phyloP scores from a whole-genome alignment of 805 yeast genomes.

The Kodamaea lidongshanica region DNA sequence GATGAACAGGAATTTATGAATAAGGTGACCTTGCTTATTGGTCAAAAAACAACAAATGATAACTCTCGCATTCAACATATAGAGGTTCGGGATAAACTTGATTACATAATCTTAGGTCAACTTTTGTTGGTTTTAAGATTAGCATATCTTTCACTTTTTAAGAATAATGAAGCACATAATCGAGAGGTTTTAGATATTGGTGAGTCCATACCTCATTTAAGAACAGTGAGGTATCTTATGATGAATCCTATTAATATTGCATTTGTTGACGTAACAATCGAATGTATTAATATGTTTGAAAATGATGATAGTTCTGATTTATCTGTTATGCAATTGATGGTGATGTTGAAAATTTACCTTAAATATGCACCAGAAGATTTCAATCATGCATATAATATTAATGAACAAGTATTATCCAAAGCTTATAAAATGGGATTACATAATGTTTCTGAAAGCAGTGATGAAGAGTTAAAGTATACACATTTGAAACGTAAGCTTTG shows the following conservation, averaged over 20 bases:
- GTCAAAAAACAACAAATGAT: conserved; percentile 7
- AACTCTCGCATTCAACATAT: conserved; percentile 23
- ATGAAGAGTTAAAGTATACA: conserved; percentile 7
- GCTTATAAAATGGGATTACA: conserved; percentile 17
- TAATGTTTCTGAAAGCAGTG: conserved; percentile 13
- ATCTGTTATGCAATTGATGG: conserved; percentile 15
- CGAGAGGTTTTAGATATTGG: conserved; percentile 9
- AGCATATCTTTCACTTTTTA: conserved; percentile 29
- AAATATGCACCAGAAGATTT: conserved; percentile 13
- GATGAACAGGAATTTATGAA: conserved; percentile 17
- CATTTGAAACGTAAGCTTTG: conserved; percentile 9
- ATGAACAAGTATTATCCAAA: conserved; percentile 11
- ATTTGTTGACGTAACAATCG: conserved; percentile 12
- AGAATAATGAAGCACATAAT: conserved; percentile 7
- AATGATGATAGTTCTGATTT: conserved; percentile 10
- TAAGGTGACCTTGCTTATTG: conserved; percentile 13
- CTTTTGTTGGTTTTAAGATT: conserved; percentile 29
- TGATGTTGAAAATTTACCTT: conserved; percentile 14
- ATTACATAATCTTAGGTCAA: conserved; percentile 27
- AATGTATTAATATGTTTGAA: conserved; percentile 8
- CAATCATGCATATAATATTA: conserved; percentile 1
- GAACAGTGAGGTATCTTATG: conserved; percentile 16
- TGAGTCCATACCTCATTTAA: conserved; percentile 11
- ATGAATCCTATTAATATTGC: conserved; percentile 16
- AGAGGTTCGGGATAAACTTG: conserved; percentile 22